These are phyloP conservation scores for Diutina ranongensis DNA, from an alignment of 1,139 yeast species.

Conservation along the genomic window DNA sequence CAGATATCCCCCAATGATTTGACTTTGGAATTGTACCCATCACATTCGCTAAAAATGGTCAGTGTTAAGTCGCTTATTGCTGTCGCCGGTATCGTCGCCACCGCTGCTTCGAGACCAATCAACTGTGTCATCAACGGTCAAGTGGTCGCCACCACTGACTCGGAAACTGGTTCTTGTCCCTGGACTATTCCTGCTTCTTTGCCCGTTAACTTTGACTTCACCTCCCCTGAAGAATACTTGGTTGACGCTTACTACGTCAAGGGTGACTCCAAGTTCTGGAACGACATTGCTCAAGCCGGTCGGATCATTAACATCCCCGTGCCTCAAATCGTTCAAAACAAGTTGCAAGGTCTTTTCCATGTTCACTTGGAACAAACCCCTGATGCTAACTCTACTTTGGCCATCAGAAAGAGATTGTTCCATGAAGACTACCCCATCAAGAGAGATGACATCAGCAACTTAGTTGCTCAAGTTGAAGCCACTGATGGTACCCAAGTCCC, in stretches of 20 bases:
- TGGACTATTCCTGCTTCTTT: slow-evolving; percentile 22
- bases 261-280: slow-evolving; percentile 13
- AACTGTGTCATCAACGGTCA: slow-evolving; percentile 28
- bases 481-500: not conserved
- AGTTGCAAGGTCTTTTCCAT: slow-evolving; percentile 17
- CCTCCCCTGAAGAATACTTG: slow-evolving; percentile 21
- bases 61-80: not conserved
- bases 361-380: slow-evolving; percentile 21
- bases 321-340: slow-evolving; percentile 15
- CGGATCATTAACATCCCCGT: slow-evolving; percentile 26
- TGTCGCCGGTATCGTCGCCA: slow-evolving; percentile 9
- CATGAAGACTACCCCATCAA: slow-evolving; percentile 12
- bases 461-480: slow-evolving; percentile 13
- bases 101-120: slow-evolving; percentile 18
- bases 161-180: slow-evolving; percentile 31
- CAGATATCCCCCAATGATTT: no score
- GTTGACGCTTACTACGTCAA: slow-evolving; percentile 27
- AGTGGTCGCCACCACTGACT: slow-evolving; percentile 25
- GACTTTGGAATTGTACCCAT: no score
- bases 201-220: slow-evolving; percentile 20
- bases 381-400: slow-evolving; percentile 29
- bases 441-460: slow-evolving; percentile 24
- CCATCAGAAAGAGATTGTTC: slow-evolving; percentile 29
- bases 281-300: slow-evolving; percentile 27
- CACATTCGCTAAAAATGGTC: slow-evolving; percentile 3